These are phyloP conservation scores for Cylindrodendrum hubeiense DNA, from an alignment of 2,329 filamentous ascomycete species.

Conservation along the genomic window DNA sequence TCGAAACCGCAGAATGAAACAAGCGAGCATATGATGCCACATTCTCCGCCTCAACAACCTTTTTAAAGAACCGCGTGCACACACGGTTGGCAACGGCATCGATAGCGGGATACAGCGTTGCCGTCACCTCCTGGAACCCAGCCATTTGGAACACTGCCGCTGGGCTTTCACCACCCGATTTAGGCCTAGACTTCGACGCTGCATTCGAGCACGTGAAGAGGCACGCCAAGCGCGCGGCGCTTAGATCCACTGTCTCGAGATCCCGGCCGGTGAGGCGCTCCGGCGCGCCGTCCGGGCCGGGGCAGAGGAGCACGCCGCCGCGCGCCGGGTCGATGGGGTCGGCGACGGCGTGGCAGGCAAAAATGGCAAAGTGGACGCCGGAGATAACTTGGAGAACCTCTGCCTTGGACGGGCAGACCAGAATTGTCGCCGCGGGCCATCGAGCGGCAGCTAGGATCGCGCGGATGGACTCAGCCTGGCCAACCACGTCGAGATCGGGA, in stretches of 20 bases:
- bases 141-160: background rate
- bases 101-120: background rate
- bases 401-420: background rate
- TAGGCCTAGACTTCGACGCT: too few species aligned
- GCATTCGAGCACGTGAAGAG: background rate
- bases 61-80: background rate
- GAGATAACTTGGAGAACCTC: background rate
- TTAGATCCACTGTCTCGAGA: background rate
- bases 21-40: background rate
- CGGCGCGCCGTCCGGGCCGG: background rate
- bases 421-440: background rate
- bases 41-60: background rate
- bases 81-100: background rate
- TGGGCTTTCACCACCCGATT: background rate
- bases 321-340: background rate
- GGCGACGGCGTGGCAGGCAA: background rate
- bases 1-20: background rate
- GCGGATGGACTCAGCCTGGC: background rate
- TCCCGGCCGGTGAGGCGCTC: background rate
- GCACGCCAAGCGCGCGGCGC: background rate
- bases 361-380: background rate
- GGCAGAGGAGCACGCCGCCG: background rate
- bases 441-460: background rate
- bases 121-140: background rate
- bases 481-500: background rate